These are phyloP conservation scores for Globisporangium spiculum DNA, from an alignment of 352 stramenopile species.

Conservation along the genomic window DNA sequence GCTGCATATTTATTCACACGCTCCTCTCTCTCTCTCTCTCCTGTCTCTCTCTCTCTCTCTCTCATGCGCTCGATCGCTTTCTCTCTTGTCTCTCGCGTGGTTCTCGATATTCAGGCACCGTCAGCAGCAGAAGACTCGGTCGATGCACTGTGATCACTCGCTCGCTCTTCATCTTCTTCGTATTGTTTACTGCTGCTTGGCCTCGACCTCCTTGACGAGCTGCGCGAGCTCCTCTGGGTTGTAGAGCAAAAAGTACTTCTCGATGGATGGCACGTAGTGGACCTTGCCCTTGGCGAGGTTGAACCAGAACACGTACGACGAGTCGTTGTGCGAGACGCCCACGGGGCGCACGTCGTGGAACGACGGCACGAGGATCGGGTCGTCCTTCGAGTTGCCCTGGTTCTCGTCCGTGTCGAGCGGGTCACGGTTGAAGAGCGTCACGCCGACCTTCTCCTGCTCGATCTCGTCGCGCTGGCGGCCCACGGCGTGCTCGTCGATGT, in stretches of 20 bases:
- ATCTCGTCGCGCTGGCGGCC: conserved; percentile 77
- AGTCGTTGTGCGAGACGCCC: conserved; percentile 87
- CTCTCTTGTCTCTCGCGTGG: background rate
- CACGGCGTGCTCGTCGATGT: conserved; percentile 80
- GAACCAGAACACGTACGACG: conserved; percentile 88
- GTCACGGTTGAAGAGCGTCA: conserved; percentile 78
- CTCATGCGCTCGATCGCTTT: background rate
- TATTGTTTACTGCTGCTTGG: conserved; percentile 68
- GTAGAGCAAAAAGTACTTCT: conserved; percentile 91
- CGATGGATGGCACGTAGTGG: conserved; percentile 81
- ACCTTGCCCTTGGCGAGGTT: conserved; percentile 86
- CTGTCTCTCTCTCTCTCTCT: background rate
- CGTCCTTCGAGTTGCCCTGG: conserved; percentile 88
- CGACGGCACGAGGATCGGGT: conserved; percentile 84
- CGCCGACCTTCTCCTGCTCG: conserved; percentile 64
- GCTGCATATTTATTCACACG: conserved; percentile 14
- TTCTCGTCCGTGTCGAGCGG: conserved; percentile 82
- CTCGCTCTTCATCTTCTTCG: background rate
- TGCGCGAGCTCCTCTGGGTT: conserved; percentile 82
- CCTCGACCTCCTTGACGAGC: conserved; percentile 82
- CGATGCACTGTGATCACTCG: conserved; percentile 2
- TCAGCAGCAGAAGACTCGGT: background rate
- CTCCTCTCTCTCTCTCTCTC: background rate
- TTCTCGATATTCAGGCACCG: background rate
- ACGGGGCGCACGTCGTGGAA: conserved; percentile 73